A percentile compares a stretch with the other conserved stretches of the same genome.
These are phyloP conservation scores for Aspergillus biplanus DNA, from an alignment of 495 filamentous ascomycete species.

Conservation along the genomic window DNA sequence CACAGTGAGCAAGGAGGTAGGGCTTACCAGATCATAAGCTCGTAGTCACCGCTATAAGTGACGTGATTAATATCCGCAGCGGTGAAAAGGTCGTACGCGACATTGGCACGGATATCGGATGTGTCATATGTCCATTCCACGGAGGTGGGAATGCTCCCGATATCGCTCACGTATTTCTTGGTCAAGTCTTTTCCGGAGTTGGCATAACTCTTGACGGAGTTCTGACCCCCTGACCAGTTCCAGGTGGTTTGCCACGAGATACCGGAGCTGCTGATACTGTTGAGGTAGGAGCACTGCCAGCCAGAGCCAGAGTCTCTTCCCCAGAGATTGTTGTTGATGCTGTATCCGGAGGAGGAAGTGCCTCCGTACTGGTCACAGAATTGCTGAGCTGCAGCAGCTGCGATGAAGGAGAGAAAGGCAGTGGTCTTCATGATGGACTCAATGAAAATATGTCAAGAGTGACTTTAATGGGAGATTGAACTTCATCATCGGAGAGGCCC, in stretches of 20 bases:
- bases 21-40: constrained; percentile 54
- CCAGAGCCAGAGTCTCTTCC: constrained; percentile 39
- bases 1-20: background rate
- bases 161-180: constrained; percentile 37
- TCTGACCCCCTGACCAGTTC: constrained; percentile 44
- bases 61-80: constrained; percentile 46
- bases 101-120: constrained; percentile 45
- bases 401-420: constrained; percentile 3
- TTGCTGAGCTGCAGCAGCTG: constrained; percentile 23
- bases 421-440: constrained; percentile 11
- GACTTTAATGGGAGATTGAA: too few species aligned
- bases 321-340: constrained; percentile 54
- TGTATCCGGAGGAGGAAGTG: constrained; percentile 39
- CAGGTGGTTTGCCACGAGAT: constrained; percentile 45
- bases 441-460: too few species aligned
- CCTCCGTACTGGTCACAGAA: constrained; percentile 46
- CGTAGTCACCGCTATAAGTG: constrained; percentile 51
- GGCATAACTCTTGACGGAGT: constrained; percentile 51
- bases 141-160: constrained; percentile 41
- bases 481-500: too few species aligned
- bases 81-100: constrained; percentile 55
- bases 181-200: constrained; percentile 35
- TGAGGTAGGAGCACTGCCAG: constrained; percentile 46
- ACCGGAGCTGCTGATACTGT: constrained; percentile 33
- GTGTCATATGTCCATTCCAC: constrained; percentile 45